phyloP scores from a whole-genome alignment of 345 rosid species.

The Citrus unshiu region DNA sequence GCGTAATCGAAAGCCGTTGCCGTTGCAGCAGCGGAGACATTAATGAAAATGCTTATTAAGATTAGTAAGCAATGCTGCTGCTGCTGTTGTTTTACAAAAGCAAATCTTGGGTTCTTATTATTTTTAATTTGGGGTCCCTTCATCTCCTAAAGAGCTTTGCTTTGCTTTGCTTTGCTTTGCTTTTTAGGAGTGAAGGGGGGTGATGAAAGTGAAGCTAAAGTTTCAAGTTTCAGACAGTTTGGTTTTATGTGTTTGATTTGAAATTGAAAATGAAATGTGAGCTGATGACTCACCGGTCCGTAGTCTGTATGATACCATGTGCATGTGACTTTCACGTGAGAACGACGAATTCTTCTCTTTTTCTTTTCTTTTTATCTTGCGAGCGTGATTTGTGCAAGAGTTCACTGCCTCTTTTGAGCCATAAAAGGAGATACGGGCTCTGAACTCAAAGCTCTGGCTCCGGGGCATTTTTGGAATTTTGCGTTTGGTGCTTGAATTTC shows the following conservation, averaged over 20 bases:
- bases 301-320: neutral
- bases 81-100: neutral
- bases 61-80: neutral
- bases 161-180: neutral
- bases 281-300: neutral
- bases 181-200: constrained; percentile 15
- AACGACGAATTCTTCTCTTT: neutral
- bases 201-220: neutral
- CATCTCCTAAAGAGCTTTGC: constrained; percentile 16
- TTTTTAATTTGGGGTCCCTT: neutral
- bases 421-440: neutral
- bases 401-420: constrained; percentile 14
- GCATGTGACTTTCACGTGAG: constrained; percentile 32
- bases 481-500: neutral
- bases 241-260: neutral
- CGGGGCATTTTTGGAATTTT: neutral
- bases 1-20: constrained; percentile 43
- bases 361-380: neutral
- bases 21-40: neutral
- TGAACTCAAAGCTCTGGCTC: neutral
- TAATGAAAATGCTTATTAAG: constrained; percentile 5
- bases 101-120: neutral
- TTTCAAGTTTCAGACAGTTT: neutral
- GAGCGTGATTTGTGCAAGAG: constrained; percentile 34
- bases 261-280: neutral